Evolutionary conservation across 1,284 basidiomycete genomes (phyloP).

Genomic region (Papiliotrema laurentii): DNA sequence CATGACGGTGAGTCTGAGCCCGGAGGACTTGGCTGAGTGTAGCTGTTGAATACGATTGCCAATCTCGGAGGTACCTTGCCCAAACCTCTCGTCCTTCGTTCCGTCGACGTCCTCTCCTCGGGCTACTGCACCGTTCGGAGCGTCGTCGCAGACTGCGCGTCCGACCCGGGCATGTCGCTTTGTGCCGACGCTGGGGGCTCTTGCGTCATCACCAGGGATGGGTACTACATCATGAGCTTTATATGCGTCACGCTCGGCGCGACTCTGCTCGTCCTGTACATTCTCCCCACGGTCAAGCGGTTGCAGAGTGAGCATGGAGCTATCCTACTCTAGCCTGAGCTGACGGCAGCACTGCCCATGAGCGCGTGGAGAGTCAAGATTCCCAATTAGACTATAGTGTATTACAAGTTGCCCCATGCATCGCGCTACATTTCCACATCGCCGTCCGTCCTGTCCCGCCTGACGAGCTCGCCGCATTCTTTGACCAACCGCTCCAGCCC

Average conservation of each 20-base stretch:
- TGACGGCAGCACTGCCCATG: slow-evolving; percentile 38
- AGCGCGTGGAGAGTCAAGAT: slow-evolving; percentile 47
- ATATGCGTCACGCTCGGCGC: slow-evolving; percentile 74
- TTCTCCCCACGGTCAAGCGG: slow-evolving; percentile 76
- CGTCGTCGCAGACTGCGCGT: slow-evolving; percentile 69
- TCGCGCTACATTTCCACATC: slow-evolving; percentile 6
- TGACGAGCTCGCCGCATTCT: slow-evolving; percentile 30
- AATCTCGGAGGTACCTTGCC: slow-evolving; percentile 99
- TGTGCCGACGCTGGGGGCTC: slow-evolving; percentile 72
- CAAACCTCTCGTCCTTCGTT: slow-evolving; percentile 56
- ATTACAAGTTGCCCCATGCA: neutral
- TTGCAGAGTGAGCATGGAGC: slow-evolving; percentile 66
- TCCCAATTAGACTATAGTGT: slow-evolving; percentile 15
- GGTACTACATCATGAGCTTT: slow-evolving; percentile 82
- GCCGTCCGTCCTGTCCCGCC: slow-evolving; percentile 17
- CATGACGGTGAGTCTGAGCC: slow-evolving; percentile 76
- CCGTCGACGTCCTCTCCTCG: slow-evolving; percentile 78
- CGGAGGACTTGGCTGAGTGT: slow-evolving; percentile 6
- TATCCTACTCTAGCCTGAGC: neutral
- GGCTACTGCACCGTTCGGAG: slow-evolving; percentile 66
- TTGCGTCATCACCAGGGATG: slow-evolving; percentile 81
- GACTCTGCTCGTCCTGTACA: slow-evolving; percentile 66
- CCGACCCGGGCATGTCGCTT: slow-evolving; percentile 75
- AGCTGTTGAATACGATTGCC: slow-evolving; percentile 92
- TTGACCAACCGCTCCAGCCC: slow-evolving; percentile 32